Evolutionary conservation across 768 basidiomycete species (phyloP), one percentile per base, ranked within the genome.

Genomic region (Macrolepiota dolichaula): DNA sequence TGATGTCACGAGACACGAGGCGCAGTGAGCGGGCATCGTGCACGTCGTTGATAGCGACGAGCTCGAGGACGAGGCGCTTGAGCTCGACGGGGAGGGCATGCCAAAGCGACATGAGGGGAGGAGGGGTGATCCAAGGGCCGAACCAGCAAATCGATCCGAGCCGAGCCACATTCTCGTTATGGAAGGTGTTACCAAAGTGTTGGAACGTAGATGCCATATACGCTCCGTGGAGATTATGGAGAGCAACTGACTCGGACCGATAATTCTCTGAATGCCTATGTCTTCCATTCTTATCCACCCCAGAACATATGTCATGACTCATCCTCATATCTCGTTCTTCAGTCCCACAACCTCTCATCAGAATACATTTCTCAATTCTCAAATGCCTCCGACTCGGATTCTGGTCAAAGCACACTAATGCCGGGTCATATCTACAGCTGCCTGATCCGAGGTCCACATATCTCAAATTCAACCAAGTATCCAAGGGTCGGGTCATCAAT

Each of bases 21-120:
- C 76, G 72, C 29, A 77, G 70, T 7, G 60, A 35, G 19, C 70
- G 66, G 36, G 75, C 75, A 47, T 65, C 64, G 9, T 63, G 50
- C 32, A 58, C 35, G 61, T 67, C 67, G 10, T 59, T 66, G 25
- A 66, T 59, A 6, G 75, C 73, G 32, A 72, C 55, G 55, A 70
- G 64, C 11, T 74, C 59, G 4, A 76, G 53, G 29, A 75, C 73
- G 65, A 76, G 73, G 22, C 71, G 67, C 32, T 73, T 68, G 5
- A 75, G 68, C 63, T 77, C 75, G 12, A 67, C 63, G 24, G 74
- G 75, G 27, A 77, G 67, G 27, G 65, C 66, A 15, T 68, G 61
- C 75, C 76, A 77, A 24, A 72, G 47, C 4, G 36, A 47, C 59
- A 61, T 61, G 27, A 12, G 42, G n/a, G 44, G 24, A 47, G 37